A percentile compares a stretch with the other conserved stretches of the same genome.
phyloP scores from a whole-genome alignment of 2,329 filamentous ascomycete species.

The Fusarium concolor region DNA sequence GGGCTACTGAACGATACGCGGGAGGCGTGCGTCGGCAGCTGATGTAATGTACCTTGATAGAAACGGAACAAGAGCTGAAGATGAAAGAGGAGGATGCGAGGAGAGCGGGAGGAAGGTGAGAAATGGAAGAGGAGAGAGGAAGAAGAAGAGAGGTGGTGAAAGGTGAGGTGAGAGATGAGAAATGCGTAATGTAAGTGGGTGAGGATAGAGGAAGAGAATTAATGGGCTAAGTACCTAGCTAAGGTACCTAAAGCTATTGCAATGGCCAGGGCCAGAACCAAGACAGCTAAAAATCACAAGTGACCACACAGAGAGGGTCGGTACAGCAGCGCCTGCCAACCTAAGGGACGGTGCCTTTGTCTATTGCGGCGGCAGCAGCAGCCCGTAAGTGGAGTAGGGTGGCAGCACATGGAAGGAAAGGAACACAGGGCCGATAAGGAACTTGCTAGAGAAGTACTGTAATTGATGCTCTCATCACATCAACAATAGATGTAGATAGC shows the following conservation, averaged over 20 bases:
- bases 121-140: conserved; percentile 34
- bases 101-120: conserved; percentile 44
- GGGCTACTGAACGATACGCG: conserved; percentile 38
- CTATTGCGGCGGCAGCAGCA: conserved; percentile 17
- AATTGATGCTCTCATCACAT: conserved; percentile 6
- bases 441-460: conserved; percentile 9
- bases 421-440: conserved; percentile 13
- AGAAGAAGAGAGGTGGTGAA: conserved; percentile 44
- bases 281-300: conserved; percentile 19
- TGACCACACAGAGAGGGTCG: conserved; percentile 21
- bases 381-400: conserved; percentile 13
- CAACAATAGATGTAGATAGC: background rate
- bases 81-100: conserved; percentile 42
- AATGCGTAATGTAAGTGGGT: conserved; percentile 46
- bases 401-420: conserved; percentile 35
- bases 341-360: conserved; percentile 12
- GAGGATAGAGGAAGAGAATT: conserved; percentile 35
- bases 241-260: background rate
- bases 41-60: conserved; percentile 11
- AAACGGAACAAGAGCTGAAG: conserved; percentile 39
- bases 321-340: conserved; percentile 22
- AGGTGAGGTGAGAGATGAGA: conserved; percentile 43
- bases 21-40: conserved; percentile 39
- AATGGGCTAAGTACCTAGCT: conserved; percentile 12
- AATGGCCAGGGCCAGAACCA: conserved; percentile 32